Conservation (phyloP, 768 basidiomycete species). For the Amanita pallidorosea region DNA sequence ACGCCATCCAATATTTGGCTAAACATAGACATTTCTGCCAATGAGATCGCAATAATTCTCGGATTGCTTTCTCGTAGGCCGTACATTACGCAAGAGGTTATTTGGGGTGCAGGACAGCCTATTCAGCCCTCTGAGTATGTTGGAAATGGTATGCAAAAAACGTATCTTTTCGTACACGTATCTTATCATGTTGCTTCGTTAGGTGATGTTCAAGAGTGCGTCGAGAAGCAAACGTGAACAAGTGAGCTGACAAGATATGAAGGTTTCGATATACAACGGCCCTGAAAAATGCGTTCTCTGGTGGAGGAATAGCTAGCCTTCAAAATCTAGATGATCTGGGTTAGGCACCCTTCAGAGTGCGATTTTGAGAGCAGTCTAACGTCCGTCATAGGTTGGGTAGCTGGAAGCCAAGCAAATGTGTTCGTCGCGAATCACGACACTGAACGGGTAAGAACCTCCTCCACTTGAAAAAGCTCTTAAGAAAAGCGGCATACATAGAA, state of each 20-base stretch:
- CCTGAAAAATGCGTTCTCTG: constrained; percentile 39
- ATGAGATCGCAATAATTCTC: constrained; percentile 45
- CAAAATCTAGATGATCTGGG: constrained; percentile 42
- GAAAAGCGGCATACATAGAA: constrained; percentile 19
- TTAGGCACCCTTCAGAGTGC: constrained; percentile 8
- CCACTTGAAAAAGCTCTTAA: background rate
- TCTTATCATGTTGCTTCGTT: background rate
- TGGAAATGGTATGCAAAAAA: constrained; percentile 16
- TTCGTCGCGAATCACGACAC: constrained; percentile 68
- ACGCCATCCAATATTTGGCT: background rate
- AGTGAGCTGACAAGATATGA: background rate
- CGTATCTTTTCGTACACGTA: too few species aligned
- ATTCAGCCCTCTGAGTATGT: constrained; percentile 47
- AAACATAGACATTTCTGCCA: constrained; percentile 44
- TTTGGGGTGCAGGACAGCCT: constrained; percentile 40
- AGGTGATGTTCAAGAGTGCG: constrained; percentile 56
- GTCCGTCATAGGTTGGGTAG: constrained; percentile 39
- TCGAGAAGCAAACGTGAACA: background rate
- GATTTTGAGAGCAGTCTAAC: background rate
- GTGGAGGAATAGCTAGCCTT: constrained; percentile 38
- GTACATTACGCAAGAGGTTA: constrained; percentile 59
- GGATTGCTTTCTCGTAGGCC: constrained; percentile 27
- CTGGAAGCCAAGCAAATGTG: constrained; percentile 42
- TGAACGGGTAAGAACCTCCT: constrained; percentile 31
- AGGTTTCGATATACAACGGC: constrained; percentile 53